Evolutionary conservation across 202 grass and related monocot genomes (phyloP).

Genomic region (Zizania palustris): DNA sequence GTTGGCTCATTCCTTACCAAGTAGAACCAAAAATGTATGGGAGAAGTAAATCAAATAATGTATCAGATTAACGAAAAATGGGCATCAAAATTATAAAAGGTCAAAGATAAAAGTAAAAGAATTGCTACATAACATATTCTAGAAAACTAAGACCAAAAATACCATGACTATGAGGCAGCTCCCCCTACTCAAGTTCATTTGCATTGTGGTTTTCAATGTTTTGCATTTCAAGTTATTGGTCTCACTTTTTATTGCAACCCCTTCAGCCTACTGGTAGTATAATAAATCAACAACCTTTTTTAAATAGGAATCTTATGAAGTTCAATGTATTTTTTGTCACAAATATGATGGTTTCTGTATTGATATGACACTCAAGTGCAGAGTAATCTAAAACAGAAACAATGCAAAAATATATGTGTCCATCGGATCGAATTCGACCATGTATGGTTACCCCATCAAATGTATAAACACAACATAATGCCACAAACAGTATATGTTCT

Average conservation of each 20-base stretch:
- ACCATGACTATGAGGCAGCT: slow-evolving; percentile 95
- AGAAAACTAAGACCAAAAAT: slow-evolving; percentile 34
- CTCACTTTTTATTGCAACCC: slow-evolving; percentile 59
- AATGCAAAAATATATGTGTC: background rate
- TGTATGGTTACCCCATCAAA: background rate
- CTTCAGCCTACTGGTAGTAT: slow-evolving; percentile 85
- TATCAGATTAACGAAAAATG: too few species aligned
- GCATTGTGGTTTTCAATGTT: slow-evolving; percentile 48
- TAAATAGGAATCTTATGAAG: slow-evolving; percentile 57
- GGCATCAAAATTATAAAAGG: too few species aligned
- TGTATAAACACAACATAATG: background rate
- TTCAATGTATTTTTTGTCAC: background rate
- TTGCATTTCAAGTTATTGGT: slow-evolving; percentile 50
- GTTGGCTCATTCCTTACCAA: too few species aligned
- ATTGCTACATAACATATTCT: slow-evolving; percentile 7
- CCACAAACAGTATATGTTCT: background rate
- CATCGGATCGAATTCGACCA: background rate
- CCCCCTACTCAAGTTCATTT: slow-evolving; percentile 94
- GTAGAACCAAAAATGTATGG: too few species aligned
- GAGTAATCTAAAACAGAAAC: background rate
- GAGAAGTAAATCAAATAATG: too few species aligned
- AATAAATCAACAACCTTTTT: slow-evolving; percentile 87
- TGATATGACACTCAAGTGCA: background rate
- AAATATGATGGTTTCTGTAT: background rate
- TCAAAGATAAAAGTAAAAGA: background rate